Percentiles rank a stretch among this genome's conserved stretches.
Evolutionary conservation across 2,329 filamentous ascomycete genomes (phyloP).

Genomic region (Tympanopsis confertula): DNA sequence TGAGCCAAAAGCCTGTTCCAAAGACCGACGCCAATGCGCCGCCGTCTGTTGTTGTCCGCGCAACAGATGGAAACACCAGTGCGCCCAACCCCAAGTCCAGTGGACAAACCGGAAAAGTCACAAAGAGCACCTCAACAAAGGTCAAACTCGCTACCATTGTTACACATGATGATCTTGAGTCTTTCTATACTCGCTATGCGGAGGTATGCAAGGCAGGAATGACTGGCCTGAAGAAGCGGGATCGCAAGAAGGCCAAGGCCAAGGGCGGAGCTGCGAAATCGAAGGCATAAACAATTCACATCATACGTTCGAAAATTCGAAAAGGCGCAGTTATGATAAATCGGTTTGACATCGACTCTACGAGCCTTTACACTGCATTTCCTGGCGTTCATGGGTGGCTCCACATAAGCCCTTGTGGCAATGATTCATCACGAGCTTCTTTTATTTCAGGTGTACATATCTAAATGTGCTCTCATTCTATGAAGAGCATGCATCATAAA

Average conservation of each 20-base stretch:
- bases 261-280: slow-evolving; percentile 22
- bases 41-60: slow-evolving; percentile 48
- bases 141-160: slow-evolving; percentile 52
- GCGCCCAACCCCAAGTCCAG: slow-evolving; percentile 7
- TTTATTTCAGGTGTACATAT: no score
- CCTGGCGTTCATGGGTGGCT: no score
- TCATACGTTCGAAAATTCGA: no score
- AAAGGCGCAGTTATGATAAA: no score
- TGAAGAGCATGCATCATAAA: no score
- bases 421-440: no score
- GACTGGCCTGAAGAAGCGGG: slow-evolving; percentile 55
- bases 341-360: no score
- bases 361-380: no score
- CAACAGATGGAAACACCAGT: slow-evolving; percentile 41
- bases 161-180: slow-evolving; percentile 44
- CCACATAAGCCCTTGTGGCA: no score
- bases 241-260: slow-evolving; percentile 47
- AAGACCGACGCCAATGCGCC: slow-evolving; percentile 14
- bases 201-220: slow-evolving; percentile 58
- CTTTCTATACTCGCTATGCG: slow-evolving; percentile 50
- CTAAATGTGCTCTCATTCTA: no score
- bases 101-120: slow-evolving; percentile 22
- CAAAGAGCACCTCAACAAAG: slow-evolving; percentile 22
- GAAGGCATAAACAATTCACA: no score
- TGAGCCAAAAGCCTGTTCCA: slow-evolving; percentile 32